Base-by-base conservation (phyloP, 345 rosid genomes). In the Draba incana region DNA sequence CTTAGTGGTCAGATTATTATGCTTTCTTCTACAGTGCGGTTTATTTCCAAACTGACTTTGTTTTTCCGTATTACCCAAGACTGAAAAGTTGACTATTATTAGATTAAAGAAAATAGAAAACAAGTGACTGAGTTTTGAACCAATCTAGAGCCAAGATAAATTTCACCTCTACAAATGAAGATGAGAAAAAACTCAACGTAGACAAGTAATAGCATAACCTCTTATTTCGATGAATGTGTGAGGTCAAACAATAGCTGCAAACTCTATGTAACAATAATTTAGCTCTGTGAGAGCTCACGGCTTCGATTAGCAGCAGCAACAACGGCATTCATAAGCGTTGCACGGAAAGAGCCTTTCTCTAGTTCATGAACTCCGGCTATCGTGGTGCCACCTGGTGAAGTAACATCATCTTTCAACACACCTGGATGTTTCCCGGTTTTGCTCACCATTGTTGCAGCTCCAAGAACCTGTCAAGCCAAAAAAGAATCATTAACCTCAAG, bases 361-460 rank as follows among this genome's bases (percentile, higher is more conserved):
- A 94, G 72, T 74, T 91, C 97, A 20, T 94, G 92, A 74, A 91
- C 76, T 33, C 96, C 95, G 0, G 96, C 85, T 24, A 91, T 87
- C 3, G 99, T 94, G 6, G 99, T 91, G 38, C 99, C 99, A 5
- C 90, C 99, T 0, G 97, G 85, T 14, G 97, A 94, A 44, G 93
- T 75, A 30, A 94, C 99, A 60, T 94, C 96, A 41, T 91, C 96
- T 81, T 91, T 94, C 37, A 94, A 88, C 70, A 79, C 88, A 45
- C 97, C 92, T 0, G 97, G 92, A 84, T 94, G 95, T 84, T 91
- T 91, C 56, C 92, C 90, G 6, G 85, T 81, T 80, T 83, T 84
- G 42, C 75, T 72, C 10, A 69, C 93, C 95, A 91, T 87, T 16
- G 92, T 62, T 71, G 97, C 95, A 64, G 97, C 99, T 71, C 97